Evolutionary conservation across 2,329 filamentous ascomycete genomes (phyloP), one percentile per base, ranked within the genome.

Genomic region (Aschersonia sp.): DNA sequence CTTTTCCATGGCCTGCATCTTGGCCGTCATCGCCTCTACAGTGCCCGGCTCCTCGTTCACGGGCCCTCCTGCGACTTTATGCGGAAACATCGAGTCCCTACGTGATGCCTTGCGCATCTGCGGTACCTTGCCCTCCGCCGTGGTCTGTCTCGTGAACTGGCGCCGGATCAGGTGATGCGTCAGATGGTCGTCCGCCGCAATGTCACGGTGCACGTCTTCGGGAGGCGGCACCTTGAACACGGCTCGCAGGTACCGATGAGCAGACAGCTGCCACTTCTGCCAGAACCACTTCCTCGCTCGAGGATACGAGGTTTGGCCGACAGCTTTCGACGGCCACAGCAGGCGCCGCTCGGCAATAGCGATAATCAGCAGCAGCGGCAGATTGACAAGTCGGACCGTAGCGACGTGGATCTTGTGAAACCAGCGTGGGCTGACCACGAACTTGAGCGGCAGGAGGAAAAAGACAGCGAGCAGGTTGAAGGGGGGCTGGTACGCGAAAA

Each of bases 351-450:
- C 87, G 51, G 81, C 74, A 22, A 81, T 65, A 14, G 81, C 78
- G 50, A 94, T 84, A 50, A 83, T 55, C 4, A 90, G 71, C 2
- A 94, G 70, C 5, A 89, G 68, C 0, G 87, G 87, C 2, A 84
- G 71, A 61, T 92, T 92, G 56, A 89, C 73, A 7, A 80, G 66
- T 39, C 85, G 79, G 29, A 92, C 82, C 8, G 77, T 76, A 49
- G 80, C 77, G 49, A 94, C 85, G 59, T 94, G 88, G 57, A 90
- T 84, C 65, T 90, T 92, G 69, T 94, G 87, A 59, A 92, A 92
- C 85, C 85, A 90, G 43, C 87, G 79, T 0, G 84, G 79, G n/a
- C 79, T 80, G 37, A 87, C 70, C n/a, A 85, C 55, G 56, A 85
- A 85, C 56, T 87, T 88, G 51, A 92, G 72, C 0, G 87, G 87